phyloP scores from a whole-genome alignment of 345 rosid species.

The Pelargonium nanum region DNA sequence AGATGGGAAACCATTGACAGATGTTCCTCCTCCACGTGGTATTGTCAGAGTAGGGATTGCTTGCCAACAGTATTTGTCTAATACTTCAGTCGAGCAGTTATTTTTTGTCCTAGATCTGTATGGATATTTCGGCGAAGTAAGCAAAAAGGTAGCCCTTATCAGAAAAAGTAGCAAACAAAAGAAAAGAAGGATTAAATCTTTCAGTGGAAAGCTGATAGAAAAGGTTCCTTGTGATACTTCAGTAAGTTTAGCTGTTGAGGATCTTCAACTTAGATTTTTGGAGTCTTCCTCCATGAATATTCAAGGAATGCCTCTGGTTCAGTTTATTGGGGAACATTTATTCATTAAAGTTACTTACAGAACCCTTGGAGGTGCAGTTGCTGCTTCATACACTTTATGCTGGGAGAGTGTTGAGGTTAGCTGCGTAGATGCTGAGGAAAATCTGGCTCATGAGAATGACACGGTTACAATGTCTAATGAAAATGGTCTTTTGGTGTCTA shows the following conservation, averaged over 20 bases:
- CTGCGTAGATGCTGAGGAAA: slow-evolving; percentile 66
- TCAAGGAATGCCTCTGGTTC: slow-evolving; percentile 76
- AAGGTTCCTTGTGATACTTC: slow-evolving; percentile 96
- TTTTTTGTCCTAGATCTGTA: slow-evolving; percentile 86
- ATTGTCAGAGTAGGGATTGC: slow-evolving; percentile 79
- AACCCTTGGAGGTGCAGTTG: slow-evolving; percentile 95
- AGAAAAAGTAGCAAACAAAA: slow-evolving; percentile 45
- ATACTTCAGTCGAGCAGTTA: slow-evolving; percentile 91
- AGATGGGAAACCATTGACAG: slow-evolving; percentile 71
- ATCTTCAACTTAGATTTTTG: slow-evolving; percentile 75
- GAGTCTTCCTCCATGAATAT: slow-evolving; percentile 51
- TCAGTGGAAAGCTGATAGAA: slow-evolving; percentile 53
- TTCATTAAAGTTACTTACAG: slow-evolving; percentile 73
- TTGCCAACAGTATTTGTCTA: slow-evolving; percentile 73
- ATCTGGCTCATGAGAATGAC: slow-evolving; percentile 28
- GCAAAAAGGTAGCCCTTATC: slow-evolving; percentile 65
- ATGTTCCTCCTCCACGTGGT: slow-evolving; percentile 96
- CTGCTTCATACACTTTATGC: slow-evolving; percentile 57
- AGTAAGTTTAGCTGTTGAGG: slow-evolving; percentile 53
- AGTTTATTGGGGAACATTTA: slow-evolving; percentile 72
- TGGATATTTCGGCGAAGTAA: slow-evolving; percentile 63
- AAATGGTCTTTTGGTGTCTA: slow-evolving; percentile 29
- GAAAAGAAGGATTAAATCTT: slow-evolving; percentile 21
- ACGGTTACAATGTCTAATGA: slow-evolving; percentile 12
- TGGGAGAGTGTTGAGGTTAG: slow-evolving; percentile 82